These are phyloP conservation scores for Hyaloscypha finlandica DNA, from an alignment of 495 filamentous ascomycete species.

Conservation along the genomic window DNA sequence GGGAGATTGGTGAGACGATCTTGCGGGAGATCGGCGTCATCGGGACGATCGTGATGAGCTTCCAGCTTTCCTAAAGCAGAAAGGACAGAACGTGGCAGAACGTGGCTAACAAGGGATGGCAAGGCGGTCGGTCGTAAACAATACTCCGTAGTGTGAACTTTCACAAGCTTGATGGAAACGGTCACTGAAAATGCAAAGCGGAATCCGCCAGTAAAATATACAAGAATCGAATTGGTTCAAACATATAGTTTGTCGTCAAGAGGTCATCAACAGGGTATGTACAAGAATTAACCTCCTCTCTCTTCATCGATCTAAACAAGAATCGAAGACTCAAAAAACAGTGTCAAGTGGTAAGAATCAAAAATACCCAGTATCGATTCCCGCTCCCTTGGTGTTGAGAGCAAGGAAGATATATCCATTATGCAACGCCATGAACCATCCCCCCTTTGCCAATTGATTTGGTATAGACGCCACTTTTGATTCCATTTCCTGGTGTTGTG, in stretches of 20 bases:
- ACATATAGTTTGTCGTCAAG: neutral
- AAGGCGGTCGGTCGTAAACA: no score
- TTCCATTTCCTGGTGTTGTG: conserved; percentile 3
- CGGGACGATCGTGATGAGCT: no score
- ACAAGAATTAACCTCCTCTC: conserved; percentile 2
- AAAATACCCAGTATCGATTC: neutral
- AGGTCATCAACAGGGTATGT: neutral
- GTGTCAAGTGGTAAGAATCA: neutral
- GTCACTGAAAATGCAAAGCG: no score
- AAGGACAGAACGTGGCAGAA: no score
- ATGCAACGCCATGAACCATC: neutral
- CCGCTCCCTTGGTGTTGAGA: conserved; percentile 30
- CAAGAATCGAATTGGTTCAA: conserved; percentile 8
- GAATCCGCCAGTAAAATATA: neutral
- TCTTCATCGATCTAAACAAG: neutral
- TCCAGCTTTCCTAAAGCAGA: no score
- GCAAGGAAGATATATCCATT: conserved; percentile 23
- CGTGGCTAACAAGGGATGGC: no score
- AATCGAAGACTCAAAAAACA: neutral
- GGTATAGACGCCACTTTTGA: conserved; percentile 16
- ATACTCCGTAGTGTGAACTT: no score
- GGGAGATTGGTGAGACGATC: no score
- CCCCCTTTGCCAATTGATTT: neutral
- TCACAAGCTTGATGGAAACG: no score
- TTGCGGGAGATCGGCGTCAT: no score